Percentiles rank a stretch among this genome's conserved stretches.
Conservation (phyloP, 306 rosid genomes). For the Astragalus glycyphyllos region DNA sequence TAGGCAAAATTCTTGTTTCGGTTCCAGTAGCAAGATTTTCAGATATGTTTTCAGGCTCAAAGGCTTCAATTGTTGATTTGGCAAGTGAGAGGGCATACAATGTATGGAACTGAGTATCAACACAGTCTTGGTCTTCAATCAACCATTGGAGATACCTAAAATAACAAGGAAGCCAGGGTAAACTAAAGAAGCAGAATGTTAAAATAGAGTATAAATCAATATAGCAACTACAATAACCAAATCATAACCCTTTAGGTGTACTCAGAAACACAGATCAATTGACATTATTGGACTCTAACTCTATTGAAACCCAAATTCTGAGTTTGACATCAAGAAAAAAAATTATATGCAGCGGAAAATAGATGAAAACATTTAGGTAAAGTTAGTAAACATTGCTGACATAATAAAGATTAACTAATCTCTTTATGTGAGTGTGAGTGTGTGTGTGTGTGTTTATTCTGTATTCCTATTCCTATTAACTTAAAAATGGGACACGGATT, state of each 20-base stretch:
- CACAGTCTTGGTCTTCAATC: constrained; percentile 89
- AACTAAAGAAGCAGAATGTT: constrained; percentile 18
- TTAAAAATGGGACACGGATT: no score
- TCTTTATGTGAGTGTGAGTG: neutral
- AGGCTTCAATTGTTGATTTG: constrained; percentile 79
- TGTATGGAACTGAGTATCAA: constrained; percentile 79
- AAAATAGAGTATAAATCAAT: constrained; percentile 27
- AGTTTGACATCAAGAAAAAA: neutral
- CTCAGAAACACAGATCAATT: neutral
- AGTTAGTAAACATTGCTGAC: neutral
- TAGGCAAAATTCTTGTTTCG: constrained; percentile 45
- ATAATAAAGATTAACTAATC: constrained; percentile 17
- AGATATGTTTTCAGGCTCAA: constrained; percentile 55
- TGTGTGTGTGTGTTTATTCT: no score
- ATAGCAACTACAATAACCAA: constrained; percentile 18
- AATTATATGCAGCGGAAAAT: neutral
- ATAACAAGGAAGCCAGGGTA: constrained; percentile 35
- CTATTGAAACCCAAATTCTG: constrained; percentile 6
- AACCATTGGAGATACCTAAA: constrained; percentile 94
- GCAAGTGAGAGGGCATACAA: constrained; percentile 93
- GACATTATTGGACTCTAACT: constrained; percentile 24
- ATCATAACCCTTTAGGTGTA: constrained; percentile 3
- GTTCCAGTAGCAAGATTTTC: constrained; percentile 52
- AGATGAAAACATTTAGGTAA: constrained; percentile 8
- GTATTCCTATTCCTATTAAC: no score